These are phyloP conservation scores for Aspergillus affinis DNA, from an alignment of 495 filamentous ascomycete species.

Conservation along the genomic window DNA sequence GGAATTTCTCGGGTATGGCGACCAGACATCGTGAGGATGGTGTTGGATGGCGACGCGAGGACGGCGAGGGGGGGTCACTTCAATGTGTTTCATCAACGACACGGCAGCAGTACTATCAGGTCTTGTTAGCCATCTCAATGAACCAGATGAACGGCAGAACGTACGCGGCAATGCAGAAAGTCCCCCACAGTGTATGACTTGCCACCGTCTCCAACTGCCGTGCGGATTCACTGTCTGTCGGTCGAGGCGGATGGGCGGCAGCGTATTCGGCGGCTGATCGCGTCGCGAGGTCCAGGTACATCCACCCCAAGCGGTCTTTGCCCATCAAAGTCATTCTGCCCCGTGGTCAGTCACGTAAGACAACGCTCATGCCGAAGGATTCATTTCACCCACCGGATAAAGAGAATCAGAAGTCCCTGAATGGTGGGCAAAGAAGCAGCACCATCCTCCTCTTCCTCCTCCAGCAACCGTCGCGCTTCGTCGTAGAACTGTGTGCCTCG, in stretches of 20 bases:
- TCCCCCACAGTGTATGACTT: conserved; percentile 33
- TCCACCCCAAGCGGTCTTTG: conserved; percentile 32
- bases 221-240: conserved; percentile 5
- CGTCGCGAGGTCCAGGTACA: conserved; percentile 27
- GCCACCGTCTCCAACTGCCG: conserved; percentile 16
- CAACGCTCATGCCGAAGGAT: background rate
- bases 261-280: conserved; percentile 25
- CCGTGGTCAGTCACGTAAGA: background rate
- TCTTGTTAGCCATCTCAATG: conserved; percentile 9
- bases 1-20: conserved; percentile 26
- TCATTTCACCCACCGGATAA: conserved; percentile 17
- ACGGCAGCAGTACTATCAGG: conserved; percentile 22
- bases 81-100: conserved; percentile 29
- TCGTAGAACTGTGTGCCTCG: conserved; percentile 27
- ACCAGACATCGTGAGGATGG: conserved; percentile 30
- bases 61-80: conserved; percentile 16
- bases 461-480: conserved; percentile 24
- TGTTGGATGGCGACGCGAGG: conserved; percentile 15
- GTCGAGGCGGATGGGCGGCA: conserved; percentile 15
- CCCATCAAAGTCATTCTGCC: conserved; percentile 25
- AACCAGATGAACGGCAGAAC: conserved; percentile 3
- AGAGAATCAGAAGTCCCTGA: conserved; percentile 22
- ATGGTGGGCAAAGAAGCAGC: conserved; percentile 21
- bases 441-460: conserved; percentile 20
- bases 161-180: conserved; percentile 33